Base-by-base conservation (phyloP, 352 stramenopile genomes). In the Phytophthora boehmeriae region DNA sequence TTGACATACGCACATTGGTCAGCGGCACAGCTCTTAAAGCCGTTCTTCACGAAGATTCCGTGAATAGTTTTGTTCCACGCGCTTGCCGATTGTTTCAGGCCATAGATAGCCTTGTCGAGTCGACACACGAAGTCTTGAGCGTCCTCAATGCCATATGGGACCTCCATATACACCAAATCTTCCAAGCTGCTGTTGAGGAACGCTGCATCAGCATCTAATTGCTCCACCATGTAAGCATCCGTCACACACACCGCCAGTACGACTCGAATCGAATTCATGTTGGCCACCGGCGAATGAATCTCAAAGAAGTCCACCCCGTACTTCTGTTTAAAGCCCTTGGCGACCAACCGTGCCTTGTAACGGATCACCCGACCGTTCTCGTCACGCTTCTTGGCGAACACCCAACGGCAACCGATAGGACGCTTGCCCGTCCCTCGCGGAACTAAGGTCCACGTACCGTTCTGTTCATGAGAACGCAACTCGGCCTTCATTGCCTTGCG, bases 311-410 rank as follows among this genome's bases (percentile, higher is more conserved):
- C 59, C 0, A 80, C 49, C 2, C 64, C 61, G 11, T 59, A 54
- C 9, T 63, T 48, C 54, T 83, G 73, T 23, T 53, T 55, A 45
- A 72, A 83, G 0, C 73, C 70, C 3, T 67, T 59, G 13, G 59
- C 69, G 4, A 78, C 62, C 5, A 83, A 34, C 1, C 75, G 32
- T 28, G 61, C 66, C 49, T 75, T 80, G 51, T 73, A 77, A 2
- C 62, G 55, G 8, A 74, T 28, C 2, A 85, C 53, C 1, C 64
- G 39, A 28, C 76, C 70, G 8, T 54, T 10, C 34, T 68, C 53
- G 42, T 83, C 66, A 22, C 51, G 46, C 54, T 80, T 86, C 50
- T 67, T 68, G 5, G 45, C 59, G 34, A 79, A 82, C 0, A 75
- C 55, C 60, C 73, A 83, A 2, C 74, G 54, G 13, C 61, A 71